Evolutionary conservation across 1,139 yeast genomes (phyloP), one percentile per base, ranked within the genome.

Genomic region (Tardiomyces depauwii): DNA sequence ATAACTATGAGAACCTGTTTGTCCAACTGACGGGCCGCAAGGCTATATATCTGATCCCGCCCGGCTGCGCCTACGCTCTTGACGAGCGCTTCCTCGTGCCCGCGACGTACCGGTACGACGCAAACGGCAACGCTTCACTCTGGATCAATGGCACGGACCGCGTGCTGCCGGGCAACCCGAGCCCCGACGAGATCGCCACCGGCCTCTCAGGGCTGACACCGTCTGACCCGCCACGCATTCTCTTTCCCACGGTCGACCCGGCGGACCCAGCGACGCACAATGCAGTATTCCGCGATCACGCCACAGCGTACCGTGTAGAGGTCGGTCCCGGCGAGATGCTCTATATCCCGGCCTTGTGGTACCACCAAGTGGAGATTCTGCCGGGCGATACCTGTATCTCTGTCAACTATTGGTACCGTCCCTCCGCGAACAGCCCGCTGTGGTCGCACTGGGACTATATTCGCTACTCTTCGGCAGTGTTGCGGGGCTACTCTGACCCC

Each of bases 281-380:
- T 44, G 41, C 43, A 16, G 41, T 57, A 13, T 55, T 45, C 45
- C 42, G 42, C 11, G 43, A 42, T 27, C 51, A 59, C 45, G 53
- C 58, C 28, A 51, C 51, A 28, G 56, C 55, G 21, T 62, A 57
- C 45, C 51, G 53, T 13, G 66, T 66, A 10, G 57, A 51, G 33
- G 46, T 67, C 23, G 46, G 52, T 6, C 64, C 68, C 1, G 71
- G 71, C 5, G 69, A 67, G 45, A 57, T 62, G 43, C 58, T 67
- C 36, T 67, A 61, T 47, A 52, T 67, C 18, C 72, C 72, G 1
- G 66, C 71, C 2, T 54, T 67, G 42, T 67, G 72, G 72, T 67
- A 65, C 49, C 72, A 67, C 45, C 67, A 67, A 51, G 54, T 64
- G 1, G 56, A 60, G 21, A 64, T 64, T 13, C 50, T 51, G n/a